Percentiles rank a stretch among this genome's conserved stretches.
These are phyloP conservation scores for Xenosphaeropsis pyriputrescens DNA, from an alignment of 2,329 filamentous ascomycete species.

Conservation along the genomic window DNA sequence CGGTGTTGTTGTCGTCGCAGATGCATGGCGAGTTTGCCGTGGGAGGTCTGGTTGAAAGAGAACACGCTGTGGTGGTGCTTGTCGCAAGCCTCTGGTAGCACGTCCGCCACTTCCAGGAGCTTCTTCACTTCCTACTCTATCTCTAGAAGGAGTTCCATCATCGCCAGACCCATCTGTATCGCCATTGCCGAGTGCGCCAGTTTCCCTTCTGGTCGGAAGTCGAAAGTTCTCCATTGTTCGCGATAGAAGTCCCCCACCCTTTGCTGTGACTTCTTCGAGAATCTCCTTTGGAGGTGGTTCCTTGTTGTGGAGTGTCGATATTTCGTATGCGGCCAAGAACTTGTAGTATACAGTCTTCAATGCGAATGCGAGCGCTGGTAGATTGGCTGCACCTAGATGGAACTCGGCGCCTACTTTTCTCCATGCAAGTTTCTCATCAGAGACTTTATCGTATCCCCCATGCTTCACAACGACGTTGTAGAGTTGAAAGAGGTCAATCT, in stretches of 20 bases:
- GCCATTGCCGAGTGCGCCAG: slow-evolving; percentile 30
- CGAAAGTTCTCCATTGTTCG: slow-evolving; percentile 67
- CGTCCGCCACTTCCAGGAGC: slow-evolving; percentile 36
- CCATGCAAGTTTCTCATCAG: slow-evolving; percentile 75
- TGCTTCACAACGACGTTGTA: slow-evolving; percentile 64
- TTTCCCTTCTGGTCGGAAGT: slow-evolving; percentile 25
- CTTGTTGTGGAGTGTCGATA: slow-evolving; percentile 59
- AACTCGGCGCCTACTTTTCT: slow-evolving; percentile 62
- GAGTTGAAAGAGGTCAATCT: slow-evolving; percentile 63
- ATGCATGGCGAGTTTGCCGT: slow-evolving; percentile 45
- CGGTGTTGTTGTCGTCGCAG: slow-evolving; percentile 20
- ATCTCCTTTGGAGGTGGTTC: slow-evolving; percentile 82
- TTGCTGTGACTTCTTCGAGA: slow-evolving; percentile 62
- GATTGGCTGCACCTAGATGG: slow-evolving; percentile 58
- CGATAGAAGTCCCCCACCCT: slow-evolving; percentile 65
- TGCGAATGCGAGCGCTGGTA: slow-evolving; percentile 71
- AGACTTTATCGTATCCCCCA: slow-evolving; percentile 79
- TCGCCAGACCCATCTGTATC: slow-evolving; percentile 45
- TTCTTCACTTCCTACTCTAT: slow-evolving; percentile 31
- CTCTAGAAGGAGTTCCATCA: slow-evolving; percentile 41
- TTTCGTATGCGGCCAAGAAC: slow-evolving; percentile 78
- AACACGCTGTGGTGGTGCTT: slow-evolving; percentile 72
- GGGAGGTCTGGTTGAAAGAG: slow-evolving; percentile 72
- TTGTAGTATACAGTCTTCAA: slow-evolving; percentile 85
- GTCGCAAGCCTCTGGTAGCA: slow-evolving; percentile 52